These are phyloP conservation scores for Tetracladium marchalianum DNA, from an alignment of 495 filamentous ascomycete species.

Conservation along the genomic window DNA sequence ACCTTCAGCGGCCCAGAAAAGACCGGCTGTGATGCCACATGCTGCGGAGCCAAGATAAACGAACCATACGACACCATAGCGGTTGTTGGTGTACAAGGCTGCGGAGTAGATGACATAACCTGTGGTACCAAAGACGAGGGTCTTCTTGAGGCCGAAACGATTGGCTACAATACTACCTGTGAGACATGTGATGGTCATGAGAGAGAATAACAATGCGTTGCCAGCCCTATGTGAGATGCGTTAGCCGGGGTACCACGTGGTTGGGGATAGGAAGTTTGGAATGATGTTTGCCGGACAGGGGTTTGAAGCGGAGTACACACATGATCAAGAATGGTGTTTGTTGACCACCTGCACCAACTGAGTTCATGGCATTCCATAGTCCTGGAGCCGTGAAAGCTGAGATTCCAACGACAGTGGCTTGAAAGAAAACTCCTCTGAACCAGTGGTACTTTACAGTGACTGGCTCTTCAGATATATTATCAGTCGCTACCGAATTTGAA, in stretches of 20 bases:
- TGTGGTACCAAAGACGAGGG: neutral
- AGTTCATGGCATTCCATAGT: slow-evolving; percentile 63
- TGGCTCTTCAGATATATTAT: too few relatives aligned
- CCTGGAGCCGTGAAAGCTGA: slow-evolving; percentile 56
- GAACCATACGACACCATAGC: slow-evolving; percentile 54
- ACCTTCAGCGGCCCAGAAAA: slow-evolving; percentile 60
- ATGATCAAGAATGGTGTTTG: slow-evolving; percentile 31
- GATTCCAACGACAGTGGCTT: slow-evolving; percentile 51
- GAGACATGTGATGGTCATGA: neutral
- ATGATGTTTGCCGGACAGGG: too few relatives aligned
- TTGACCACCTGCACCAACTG: slow-evolving; percentile 54
- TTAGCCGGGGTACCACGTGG: too few relatives aligned
- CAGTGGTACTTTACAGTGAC: slow-evolving; percentile 28
- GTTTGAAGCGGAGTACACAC: too few relatives aligned
- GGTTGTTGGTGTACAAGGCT: slow-evolving; percentile 57
- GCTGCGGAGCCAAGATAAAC: slow-evolving; percentile 52
- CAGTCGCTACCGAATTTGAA: too few relatives aligned
- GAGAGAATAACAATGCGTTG: neutral
- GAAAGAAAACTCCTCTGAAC: slow-evolving; percentile 54
- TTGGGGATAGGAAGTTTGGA: too few relatives aligned
- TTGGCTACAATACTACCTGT: neutral
- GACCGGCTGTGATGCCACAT: slow-evolving; percentile 53
- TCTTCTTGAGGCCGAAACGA: neutral
- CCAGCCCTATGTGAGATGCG: too few relatives aligned
- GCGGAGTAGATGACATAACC: slow-evolving; percentile 41